These are phyloP conservation scores for Begonia masoniana DNA, from an alignment of 306 rosid species.

Conservation along the genomic window DNA sequence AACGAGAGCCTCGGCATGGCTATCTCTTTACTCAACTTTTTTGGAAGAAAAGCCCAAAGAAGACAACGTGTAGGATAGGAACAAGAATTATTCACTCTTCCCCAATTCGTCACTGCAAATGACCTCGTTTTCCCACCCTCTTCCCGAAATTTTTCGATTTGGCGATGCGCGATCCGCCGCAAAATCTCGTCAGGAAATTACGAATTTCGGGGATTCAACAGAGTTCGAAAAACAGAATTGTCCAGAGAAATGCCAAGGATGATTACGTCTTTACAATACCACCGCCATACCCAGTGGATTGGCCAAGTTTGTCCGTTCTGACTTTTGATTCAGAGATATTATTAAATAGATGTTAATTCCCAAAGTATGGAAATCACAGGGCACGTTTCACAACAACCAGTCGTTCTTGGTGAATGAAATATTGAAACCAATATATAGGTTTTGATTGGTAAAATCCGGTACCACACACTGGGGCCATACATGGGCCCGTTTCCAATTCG, in stretches of 20 bases:
- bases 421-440: too few relatives aligned
- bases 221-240: background rate
- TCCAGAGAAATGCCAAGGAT: background rate
- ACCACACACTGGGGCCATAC: too few relatives aligned
- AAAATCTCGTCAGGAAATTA: background rate
- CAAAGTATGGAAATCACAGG: too few relatives aligned
- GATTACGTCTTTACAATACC: background rate
- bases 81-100: background rate
- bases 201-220: too few relatives aligned
- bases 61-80: too few relatives aligned
- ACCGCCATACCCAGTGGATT: background rate
- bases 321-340: background rate
- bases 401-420: too few relatives aligned
- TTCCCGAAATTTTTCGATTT: background rate
- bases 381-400: too few relatives aligned
- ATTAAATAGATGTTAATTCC: background rate
- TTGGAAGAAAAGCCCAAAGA: too few relatives aligned
- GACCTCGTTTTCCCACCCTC: background rate
- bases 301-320: conserved; percentile 1
- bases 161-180: conserved; percentile 6
- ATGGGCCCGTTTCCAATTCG: too few relatives aligned
- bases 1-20: too few relatives aligned
- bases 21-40: too few relatives aligned
- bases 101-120: background rate
- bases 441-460: too few relatives aligned